phyloP scores from a whole-genome alignment of 768 basidiomycete genomes.

The Trametes coccinea region DNA sequence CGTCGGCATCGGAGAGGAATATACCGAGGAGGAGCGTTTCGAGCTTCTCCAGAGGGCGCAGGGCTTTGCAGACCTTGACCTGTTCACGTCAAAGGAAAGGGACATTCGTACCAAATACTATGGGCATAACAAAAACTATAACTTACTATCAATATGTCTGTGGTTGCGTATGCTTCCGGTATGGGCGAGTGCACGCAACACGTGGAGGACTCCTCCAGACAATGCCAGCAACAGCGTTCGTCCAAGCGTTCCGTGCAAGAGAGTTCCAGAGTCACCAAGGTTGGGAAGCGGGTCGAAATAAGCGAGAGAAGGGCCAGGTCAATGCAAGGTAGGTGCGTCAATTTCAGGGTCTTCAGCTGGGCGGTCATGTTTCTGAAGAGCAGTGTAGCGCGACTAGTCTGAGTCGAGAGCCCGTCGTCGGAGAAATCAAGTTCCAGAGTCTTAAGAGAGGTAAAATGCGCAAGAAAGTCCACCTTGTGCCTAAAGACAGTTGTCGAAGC shows the following conservation, averaged over 20 bases:
- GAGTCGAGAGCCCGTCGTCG: slow-evolving; percentile 26
- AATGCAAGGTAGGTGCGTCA: slow-evolving; percentile 59
- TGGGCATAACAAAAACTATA: neutral
- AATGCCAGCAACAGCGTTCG: slow-evolving; percentile 59
- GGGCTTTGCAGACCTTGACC: slow-evolving; percentile 47
- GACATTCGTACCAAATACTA: neutral
- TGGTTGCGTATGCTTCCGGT: slow-evolving; percentile 47
- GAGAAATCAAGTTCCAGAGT: slow-evolving; percentile 25
- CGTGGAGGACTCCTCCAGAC: slow-evolving; percentile 61
- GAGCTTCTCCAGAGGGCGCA: slow-evolving; percentile 49
- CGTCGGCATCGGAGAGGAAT: slow-evolving; percentile 56
- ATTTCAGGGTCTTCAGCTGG: slow-evolving; percentile 47
- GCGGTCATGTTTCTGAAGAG: slow-evolving; percentile 31
- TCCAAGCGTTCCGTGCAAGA: slow-evolving; percentile 62
- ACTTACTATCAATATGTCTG: slow-evolving; percentile 54
- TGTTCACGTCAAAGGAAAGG: no score
- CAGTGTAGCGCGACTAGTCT: slow-evolving; percentile 23
- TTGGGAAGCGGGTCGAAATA: slow-evolving; percentile 49
- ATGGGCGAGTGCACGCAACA: slow-evolving; percentile 63
- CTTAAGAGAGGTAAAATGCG: slow-evolving; percentile 3
- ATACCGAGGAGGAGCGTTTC: slow-evolving; percentile 58
- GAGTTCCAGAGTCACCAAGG: slow-evolving; percentile 50
- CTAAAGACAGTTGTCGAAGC: slow-evolving; percentile 16
- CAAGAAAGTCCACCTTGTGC: slow-evolving; percentile 5
- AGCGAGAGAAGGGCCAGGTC: slow-evolving; percentile 47